These are phyloP conservation scores for Acanthamoeba quina DNA, from an alignment of 208 protist genomes.

Conservation along the genomic window DNA sequence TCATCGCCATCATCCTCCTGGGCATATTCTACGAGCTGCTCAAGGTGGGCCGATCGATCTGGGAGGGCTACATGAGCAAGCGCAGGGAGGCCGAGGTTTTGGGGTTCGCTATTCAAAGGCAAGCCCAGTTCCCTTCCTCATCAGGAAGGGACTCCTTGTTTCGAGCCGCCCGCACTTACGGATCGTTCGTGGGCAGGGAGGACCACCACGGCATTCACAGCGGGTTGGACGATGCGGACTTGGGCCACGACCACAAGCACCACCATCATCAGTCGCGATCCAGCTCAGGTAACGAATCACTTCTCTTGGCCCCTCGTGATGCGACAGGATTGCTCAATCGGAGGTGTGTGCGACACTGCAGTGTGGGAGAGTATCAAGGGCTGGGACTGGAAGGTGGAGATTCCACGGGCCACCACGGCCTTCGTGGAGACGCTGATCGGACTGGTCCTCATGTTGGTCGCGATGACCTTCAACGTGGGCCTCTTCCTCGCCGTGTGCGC, in stretches of 20 bases:
- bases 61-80: constrained; percentile 1
- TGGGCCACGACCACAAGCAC: too few species aligned
- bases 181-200: background rate
- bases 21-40: constrained; percentile 54
- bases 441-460: constrained; percentile 66
- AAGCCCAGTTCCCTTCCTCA: background rate
- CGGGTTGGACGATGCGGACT: too few species aligned
- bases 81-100: background rate
- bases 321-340: too few species aligned
- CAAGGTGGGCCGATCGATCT: background rate
- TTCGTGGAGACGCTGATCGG: background rate
- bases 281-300: too few species aligned
- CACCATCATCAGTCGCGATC: too few species aligned
- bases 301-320: too few species aligned
- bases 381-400: constrained; percentile 11
- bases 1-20: constrained; percentile 2
- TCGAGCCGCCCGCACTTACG: too few species aligned
- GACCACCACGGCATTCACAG: background rate
- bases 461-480: constrained; percentile 70
- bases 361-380: constrained; percentile 19
- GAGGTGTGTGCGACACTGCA: too few species aligned
- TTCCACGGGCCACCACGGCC: background rate
- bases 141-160: background rate
- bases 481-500: constrained; percentile 41
- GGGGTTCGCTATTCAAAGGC: constrained; percentile 14